These are phyloP conservation scores for Aspergillus puulaauensis DNA, from an alignment of 2,329 filamentous ascomycete genomes.

Conservation along the genomic window DNA sequence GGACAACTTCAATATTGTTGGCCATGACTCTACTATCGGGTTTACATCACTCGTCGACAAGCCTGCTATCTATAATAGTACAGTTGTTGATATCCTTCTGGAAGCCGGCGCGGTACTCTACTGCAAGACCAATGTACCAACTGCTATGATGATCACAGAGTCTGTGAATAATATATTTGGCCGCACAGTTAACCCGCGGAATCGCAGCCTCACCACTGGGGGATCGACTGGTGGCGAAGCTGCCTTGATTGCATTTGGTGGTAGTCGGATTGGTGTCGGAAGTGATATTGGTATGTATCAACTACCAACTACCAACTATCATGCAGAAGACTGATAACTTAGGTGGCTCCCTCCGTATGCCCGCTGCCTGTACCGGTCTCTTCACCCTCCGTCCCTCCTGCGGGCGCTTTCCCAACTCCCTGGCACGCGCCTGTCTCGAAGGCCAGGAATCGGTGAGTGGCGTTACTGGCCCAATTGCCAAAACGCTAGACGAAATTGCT, in stretches of 20 bases:
- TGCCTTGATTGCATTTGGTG: constrained; percentile 34
- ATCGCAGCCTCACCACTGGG: constrained; percentile 34
- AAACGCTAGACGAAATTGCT: constrained; percentile 55
- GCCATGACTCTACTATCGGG: constrained; percentile 23
- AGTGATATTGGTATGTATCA: constrained; percentile 37
- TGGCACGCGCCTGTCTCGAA: constrained; percentile 55
- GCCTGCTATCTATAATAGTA: constrained; percentile 21
- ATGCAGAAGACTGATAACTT: neutral
- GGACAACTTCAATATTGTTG: constrained; percentile 38
- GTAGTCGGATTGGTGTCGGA: constrained; percentile 33
- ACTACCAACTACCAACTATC: too few species aligned
- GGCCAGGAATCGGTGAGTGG: constrained; percentile 65
- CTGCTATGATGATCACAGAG: constrained; percentile 46
- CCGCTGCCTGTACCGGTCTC: constrained; percentile 37
- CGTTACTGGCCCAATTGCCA: constrained; percentile 64
- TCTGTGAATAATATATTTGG: constrained; percentile 45
- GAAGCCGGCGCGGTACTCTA: constrained; percentile 44
- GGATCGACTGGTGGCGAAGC: constrained; percentile 39
- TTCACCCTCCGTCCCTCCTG: constrained; percentile 43
- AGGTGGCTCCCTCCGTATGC: constrained; percentile 41
- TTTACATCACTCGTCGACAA: constrained; percentile 19
- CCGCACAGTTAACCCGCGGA: constrained; percentile 38
- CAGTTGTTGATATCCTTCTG: constrained; percentile 39
- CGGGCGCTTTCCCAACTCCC: constrained; percentile 38
- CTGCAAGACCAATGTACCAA: constrained; percentile 41